Evolutionary conservation across 2,329 filamentous ascomycete genomes (phyloP).

Genomic region (Xylariaceae sp.): DNA sequence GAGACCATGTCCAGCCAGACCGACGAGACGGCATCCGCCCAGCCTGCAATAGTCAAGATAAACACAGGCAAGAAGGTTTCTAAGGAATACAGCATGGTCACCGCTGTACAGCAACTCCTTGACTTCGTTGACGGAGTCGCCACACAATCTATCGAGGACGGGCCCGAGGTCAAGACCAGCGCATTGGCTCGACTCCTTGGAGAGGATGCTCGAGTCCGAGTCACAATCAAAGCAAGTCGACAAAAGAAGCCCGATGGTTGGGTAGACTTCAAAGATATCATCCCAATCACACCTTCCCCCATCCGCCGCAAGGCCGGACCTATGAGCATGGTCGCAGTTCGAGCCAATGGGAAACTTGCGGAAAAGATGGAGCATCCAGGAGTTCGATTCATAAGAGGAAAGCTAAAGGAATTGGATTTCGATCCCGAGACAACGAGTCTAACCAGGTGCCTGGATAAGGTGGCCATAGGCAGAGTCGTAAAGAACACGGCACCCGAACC

Average conservation of each 20-base stretch:
- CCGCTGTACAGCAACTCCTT: background rate
- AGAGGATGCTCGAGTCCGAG: background rate
- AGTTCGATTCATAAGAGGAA: too few species aligned
- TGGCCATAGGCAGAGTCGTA: too few species aligned
- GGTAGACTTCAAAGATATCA: too few species aligned
- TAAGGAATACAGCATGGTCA: background rate
- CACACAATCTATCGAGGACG: background rate
- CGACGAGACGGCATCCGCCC: background rate
- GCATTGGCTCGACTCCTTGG: background rate
- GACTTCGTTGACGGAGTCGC: background rate
- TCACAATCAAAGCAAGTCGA: background rate
- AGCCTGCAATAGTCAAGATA: background rate
- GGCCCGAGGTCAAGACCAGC: background rate
- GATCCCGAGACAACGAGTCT: too few species aligned
- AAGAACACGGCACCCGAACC: too few species aligned
- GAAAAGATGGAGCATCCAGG: too few species aligned
- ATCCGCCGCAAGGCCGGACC: too few species aligned
- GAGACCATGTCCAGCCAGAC: background rate
- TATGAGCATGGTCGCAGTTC: too few species aligned
- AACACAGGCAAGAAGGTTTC: background rate
- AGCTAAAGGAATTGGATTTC: too few species aligned
- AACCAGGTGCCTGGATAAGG: too few species aligned
- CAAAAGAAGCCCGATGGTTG: background rate
- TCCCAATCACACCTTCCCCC: too few species aligned
- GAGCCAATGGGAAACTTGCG: too few species aligned